Evolutionary conservation across 176 grass and related monocot genomes (phyloP), one percentile per base, ranked within the genome.

Genomic region (Saccharum spontaneum): DNA sequence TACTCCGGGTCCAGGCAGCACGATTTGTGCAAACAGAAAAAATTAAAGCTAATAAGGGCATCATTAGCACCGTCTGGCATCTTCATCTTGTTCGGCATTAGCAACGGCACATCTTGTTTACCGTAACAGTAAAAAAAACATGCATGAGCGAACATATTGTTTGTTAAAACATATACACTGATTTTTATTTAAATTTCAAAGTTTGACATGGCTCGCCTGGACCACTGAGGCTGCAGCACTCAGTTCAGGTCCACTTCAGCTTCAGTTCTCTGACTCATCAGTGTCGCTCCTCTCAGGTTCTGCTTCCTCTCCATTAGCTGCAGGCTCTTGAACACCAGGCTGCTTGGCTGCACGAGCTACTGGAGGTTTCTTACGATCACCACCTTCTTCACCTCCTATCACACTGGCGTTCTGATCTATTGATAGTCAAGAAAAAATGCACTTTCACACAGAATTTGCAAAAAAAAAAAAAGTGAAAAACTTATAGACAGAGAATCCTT

Each of bases 281-380:
- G 9, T 24, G 59, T 24, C 59, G n/a, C n/a, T 61, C n/a, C 59
- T 24, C n/a, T 61, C 59, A 61, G 59, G 22, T 18, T 90, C 89
- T 62, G 77, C 87, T 86, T 95, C 96, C 39, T 89, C 89, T 0
- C 91, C 93, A 82, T 83, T 90, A 7, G 75, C 83, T 77, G 93
- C 48, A 68, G 49, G 86, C 77, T 86, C 77, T 67, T 76, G 73
- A 78, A 77, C 91, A 63, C 87, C 79, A 66, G 71, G 89, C 77
- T 98, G 88, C 77, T 98, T 94, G 33, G 78, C 59, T 65, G 87
- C 77, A 49, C 83, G 83, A 67, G 68, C 60, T 15, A 75, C 80
- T 83, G 87, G 87, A 87, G 87, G 67, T 79, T 92, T 98, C 67
- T 89, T 88, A 12, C 80, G 84, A 26, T 86, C 82, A 84, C 65